A percentile compares a stretch with the other conserved stretches of the same genome.
Conservation (phyloP, 2,329 filamentous ascomycete species). For the Pseudogymnoascus sp. region DNA sequence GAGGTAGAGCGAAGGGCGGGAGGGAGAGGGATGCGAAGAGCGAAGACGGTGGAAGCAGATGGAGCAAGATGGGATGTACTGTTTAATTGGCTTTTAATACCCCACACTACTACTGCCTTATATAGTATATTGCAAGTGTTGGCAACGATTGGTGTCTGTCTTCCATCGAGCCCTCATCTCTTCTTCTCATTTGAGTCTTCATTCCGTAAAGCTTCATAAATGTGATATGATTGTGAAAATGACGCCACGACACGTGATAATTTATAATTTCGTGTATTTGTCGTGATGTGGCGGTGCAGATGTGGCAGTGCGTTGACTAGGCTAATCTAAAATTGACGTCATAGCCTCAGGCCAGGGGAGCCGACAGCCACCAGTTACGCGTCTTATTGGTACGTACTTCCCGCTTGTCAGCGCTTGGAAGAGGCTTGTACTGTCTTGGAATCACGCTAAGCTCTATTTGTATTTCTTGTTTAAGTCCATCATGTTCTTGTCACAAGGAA, state of each 20-base stretch:
- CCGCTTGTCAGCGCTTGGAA: background rate
- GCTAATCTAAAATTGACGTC: background rate
- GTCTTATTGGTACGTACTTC: background rate
- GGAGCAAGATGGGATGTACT: slow-evolving; percentile 4
- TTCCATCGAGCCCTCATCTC: background rate
- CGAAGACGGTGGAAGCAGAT: background rate
- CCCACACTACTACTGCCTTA: slow-evolving; percentile 6
- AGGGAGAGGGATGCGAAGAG: background rate
- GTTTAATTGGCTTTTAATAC: slow-evolving; percentile 8
- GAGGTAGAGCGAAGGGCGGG: background rate
- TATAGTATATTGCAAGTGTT: slow-evolving; percentile 8
- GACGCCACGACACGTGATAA: background rate
- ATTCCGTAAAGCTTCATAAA: background rate
- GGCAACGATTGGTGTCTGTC: background rate
- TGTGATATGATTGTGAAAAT: background rate
- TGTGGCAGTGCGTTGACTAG: background rate
- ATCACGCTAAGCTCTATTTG: background rate
- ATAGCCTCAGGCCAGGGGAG: background rate
- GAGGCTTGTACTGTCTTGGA: background rate
- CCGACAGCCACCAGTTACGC: background rate
- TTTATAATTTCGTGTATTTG: background rate
- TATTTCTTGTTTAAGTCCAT: background rate
- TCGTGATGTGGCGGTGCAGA: background rate
- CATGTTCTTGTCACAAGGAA: background rate
- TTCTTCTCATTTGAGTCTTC: background rate